Base-by-base conservation (phyloP, 2,329 filamentous ascomycete species). In the Alternaria consortialis region DNA sequence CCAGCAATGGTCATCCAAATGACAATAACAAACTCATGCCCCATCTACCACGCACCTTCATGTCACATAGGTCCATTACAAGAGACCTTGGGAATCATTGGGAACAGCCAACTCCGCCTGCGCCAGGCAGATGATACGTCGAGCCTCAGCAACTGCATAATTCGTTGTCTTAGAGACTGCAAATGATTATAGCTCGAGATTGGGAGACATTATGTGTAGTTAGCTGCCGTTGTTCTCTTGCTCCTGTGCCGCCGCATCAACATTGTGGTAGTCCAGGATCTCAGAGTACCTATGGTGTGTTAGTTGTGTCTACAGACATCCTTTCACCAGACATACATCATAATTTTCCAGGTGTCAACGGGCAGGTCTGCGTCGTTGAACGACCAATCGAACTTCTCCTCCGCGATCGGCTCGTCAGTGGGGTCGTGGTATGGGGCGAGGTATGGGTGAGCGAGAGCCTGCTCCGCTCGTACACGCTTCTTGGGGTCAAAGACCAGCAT, bases 301-400 rank as follows among this genome's bases (percentile, higher is more conserved):
- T 51, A 76, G 69, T 54, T 44, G 13, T 27, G 17, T 42, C 6
- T 29, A 8, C 32, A 8, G 6, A 13, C 8, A 3, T 13, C 11
- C 11, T 12, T 34, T 11, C 8, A 23, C 51, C 31, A 11, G 12
- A 37, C 77, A 77, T 85, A 97, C 95, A 99, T 99, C 95, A 98
- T 99, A 78, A 99, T 97, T 84, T 99, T 99, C 95, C 95, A 99
- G n/a, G 94, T 97, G 77, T 99, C 95, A 52, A 98, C 94, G 1
- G 95, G 94, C 58, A 99, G 84, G 77, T 99, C 95, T 48, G 94
- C 95, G 73, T 99, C 95, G 80, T 98, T 98, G 83, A 99, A 99
- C 55, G 94, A 97, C 95, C 95, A 99, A 79, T 99, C 95, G 74
- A 99, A 99, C 83, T 97, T 97, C 84, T 97, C 94, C 63, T 97